Evolutionary conservation across 2,329 filamentous ascomycete genomes (phyloP).

Genomic region (Exophiala sp.): DNA sequence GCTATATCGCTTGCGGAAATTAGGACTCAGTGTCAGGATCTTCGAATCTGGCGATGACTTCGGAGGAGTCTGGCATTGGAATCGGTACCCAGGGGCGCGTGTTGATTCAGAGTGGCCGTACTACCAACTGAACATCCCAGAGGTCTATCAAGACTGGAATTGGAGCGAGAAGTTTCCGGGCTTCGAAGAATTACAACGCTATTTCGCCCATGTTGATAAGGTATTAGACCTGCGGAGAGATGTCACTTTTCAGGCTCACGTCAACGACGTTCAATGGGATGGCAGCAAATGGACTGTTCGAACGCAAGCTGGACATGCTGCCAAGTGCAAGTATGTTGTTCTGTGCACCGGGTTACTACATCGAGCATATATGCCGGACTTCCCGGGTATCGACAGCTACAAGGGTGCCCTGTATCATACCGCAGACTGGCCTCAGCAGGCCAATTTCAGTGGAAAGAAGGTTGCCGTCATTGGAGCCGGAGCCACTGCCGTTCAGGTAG

Average conservation of each 20-base stretch:
- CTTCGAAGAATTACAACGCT: conserved; percentile 36
- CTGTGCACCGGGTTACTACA: not conserved
- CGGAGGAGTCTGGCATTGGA: conserved; percentile 40
- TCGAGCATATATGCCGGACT: conserved; percentile 52
- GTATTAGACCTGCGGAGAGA: conserved; percentile 38
- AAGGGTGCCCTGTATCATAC: conserved; percentile 58
- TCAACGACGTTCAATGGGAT: conserved; percentile 36
- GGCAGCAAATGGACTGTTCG: conserved; percentile 38
- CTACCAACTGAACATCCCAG: conserved; percentile 53
- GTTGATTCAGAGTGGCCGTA: conserved; percentile 54
- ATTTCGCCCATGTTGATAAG: conserved; percentile 41
- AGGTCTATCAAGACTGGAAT: conserved; percentile 45
- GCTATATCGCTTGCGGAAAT: conserved; percentile 51
- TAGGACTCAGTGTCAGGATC: conserved; percentile 47
- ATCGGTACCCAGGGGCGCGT: conserved; percentile 53
- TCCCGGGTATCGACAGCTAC: conserved; percentile 60
- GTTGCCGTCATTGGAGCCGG: conserved; percentile 63
- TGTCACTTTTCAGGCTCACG: conserved; percentile 31
- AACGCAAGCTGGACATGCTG: conserved; percentile 33
- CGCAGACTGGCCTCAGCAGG: conserved; percentile 57
- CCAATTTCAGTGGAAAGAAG: conserved; percentile 56
- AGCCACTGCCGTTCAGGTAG: conserved; percentile 61
- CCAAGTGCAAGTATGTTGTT: not conserved
- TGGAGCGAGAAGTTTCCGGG: conserved; percentile 42
- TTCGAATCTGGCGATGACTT: conserved; percentile 51